Conservation (phyloP, 441 rosid genomes). For the Croton setiger region DNA sequence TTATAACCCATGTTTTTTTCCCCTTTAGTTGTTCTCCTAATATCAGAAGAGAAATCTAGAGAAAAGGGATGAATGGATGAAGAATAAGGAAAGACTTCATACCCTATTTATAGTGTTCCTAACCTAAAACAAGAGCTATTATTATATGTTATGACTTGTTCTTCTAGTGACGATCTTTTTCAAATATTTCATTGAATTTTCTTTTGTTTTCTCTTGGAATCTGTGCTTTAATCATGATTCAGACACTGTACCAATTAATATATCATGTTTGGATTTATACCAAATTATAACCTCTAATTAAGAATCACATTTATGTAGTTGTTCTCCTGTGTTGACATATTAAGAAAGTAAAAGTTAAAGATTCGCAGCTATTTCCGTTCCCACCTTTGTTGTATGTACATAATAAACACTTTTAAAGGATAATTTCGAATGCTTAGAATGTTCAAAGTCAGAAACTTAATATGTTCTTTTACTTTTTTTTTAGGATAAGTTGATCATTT, state of each 20-base stretch:
- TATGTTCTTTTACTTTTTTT: no score
- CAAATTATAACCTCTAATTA: not conserved
- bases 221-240: not conserved
- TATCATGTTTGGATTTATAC: not conserved
- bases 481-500: no score
- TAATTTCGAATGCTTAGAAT: no score
- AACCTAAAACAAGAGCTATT: not conserved
- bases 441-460: no score
- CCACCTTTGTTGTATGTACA: no score
- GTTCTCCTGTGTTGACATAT: no score
- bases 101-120: constrained; percentile 6
- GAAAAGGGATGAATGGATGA: constrained; percentile 4
- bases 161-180: not conserved
- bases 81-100: not conserved
- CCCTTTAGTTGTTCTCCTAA: not conserved
- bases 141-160: not conserved
- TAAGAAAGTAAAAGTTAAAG: no score
- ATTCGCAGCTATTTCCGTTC: no score
- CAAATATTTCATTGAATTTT: not conserved
- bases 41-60: not conserved
- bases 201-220: not conserved
- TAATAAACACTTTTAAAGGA: no score
- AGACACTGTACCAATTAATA: no score
- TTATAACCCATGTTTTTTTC: not conserved
- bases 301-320: no score